Percentiles rank a stretch among this genome's conserved stretches.
phyloP scores from a whole-genome alignment of 371 early-diverging fungal species.

The Mortierella sp. region DNA sequence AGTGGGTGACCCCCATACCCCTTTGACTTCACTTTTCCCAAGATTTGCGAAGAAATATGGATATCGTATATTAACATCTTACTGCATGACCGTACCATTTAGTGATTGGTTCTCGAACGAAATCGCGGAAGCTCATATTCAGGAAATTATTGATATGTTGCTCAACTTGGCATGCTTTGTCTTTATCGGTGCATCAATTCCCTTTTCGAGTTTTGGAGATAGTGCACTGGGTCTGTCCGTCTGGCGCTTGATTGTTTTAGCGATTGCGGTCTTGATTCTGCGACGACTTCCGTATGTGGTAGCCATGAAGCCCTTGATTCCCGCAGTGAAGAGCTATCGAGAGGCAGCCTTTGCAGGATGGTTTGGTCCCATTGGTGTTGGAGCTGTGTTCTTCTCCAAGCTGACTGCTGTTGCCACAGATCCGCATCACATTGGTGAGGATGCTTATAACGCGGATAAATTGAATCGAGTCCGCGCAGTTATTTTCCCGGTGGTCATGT shows the following conservation, averaged over 20 bases:
- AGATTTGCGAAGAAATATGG: too few species aligned
- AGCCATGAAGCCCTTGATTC: conserved; percentile 73
- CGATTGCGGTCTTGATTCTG: conserved; percentile 80
- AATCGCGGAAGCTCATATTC: conserved; percentile 86
- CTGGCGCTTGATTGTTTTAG: conserved; percentile 78
- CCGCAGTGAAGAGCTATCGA: conserved; percentile 76
- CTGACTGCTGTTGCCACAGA: conserved; percentile 67
- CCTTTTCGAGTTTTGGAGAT: conserved; percentile 78
- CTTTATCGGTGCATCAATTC: conserved; percentile 90
- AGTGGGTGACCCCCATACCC: too few species aligned
- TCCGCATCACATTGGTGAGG: conserved; percentile 27
- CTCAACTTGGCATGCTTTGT: conserved; percentile 93
- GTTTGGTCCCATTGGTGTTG: conserved; percentile 98
- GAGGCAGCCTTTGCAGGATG: conserved; percentile 96
- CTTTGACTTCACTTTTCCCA: not conserved
- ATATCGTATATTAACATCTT: too few species aligned
- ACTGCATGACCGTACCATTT: too few species aligned
- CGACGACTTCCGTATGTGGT: conserved; percentile 87
- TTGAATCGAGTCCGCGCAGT: conserved; percentile 41
- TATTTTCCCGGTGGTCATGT: conserved; percentile 75
- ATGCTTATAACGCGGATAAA: conserved; percentile 42
- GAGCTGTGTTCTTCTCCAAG: conserved; percentile 84
- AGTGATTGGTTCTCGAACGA: conserved; percentile 90
- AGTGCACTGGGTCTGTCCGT: conserved; percentile 61
- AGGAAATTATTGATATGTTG: conserved; percentile 92